Conservation (phyloP, 139 green algal species). For the Chlamydomonas urium region DNA sequence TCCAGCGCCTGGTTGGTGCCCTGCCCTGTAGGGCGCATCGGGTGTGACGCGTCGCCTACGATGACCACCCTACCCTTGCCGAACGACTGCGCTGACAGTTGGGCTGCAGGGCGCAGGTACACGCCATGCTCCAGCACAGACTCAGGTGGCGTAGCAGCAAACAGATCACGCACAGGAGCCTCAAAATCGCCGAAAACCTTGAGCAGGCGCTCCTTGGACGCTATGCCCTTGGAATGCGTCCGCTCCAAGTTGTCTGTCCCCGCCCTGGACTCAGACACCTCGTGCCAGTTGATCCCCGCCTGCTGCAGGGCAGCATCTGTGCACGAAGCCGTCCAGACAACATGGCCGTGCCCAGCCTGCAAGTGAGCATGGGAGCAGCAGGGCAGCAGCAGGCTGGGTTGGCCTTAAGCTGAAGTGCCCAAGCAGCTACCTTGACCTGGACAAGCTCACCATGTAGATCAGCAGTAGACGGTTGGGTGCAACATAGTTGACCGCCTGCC, state of each 20-base stretch:
- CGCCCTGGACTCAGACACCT: background rate
- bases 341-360: constrained; percentile 19
- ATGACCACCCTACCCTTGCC: constrained; percentile 26
- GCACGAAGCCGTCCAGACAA: constrained; percentile 22
- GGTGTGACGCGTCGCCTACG: constrained; percentile 36
- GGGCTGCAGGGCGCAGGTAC: constrained; percentile 15
- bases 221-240: background rate
- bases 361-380: constrained; percentile 12
- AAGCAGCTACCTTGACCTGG: no score
- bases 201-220: background rate
- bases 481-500: no score
- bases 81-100: constrained; percentile 6
- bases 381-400: no score
- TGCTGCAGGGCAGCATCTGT: constrained; percentile 20
- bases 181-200: background rate
- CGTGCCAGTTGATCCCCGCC: background rate
- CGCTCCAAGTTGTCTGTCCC: background rate
- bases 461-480: no score
- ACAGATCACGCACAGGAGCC: constrained; percentile 11
- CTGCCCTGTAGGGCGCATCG: constrained; percentile 35
- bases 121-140: constrained; percentile 33
- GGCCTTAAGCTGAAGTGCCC: no score
- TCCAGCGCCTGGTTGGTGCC: background rate
- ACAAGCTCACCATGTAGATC: no score
- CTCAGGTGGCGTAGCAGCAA: constrained; percentile 7